Evolutionary conservation across 345 rosid genomes (phyloP).

Genomic region (Alliaria petiolata): DNA sequence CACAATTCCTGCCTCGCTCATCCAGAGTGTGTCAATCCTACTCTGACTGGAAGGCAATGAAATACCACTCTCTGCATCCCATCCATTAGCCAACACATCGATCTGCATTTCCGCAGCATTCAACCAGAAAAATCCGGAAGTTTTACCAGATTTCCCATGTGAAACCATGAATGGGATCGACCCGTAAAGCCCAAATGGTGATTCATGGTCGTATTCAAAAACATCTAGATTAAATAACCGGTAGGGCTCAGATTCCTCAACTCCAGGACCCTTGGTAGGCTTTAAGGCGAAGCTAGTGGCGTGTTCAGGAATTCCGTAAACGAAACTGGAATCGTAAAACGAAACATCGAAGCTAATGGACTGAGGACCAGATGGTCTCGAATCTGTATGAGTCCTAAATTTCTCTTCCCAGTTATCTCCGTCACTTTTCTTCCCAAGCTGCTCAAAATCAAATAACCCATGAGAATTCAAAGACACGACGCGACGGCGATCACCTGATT

Average conservation of each 20-base stretch:
- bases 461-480: constrained; percentile 76
- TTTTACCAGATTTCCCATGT: constrained; percentile 70
- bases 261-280: constrained; percentile 89
- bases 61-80: constrained; percentile 82
- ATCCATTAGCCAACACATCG: constrained; percentile 83
- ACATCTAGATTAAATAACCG: constrained; percentile 91
- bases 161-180: constrained; percentile 92
- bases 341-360: constrained; percentile 95
- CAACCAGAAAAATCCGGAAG: constrained; percentile 89
- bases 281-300: constrained; percentile 83
- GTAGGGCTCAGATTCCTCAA: constrained; percentile 85
- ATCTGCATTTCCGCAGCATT: constrained; percentile 99
- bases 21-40: constrained; percentile 86
- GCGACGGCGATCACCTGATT: constrained; percentile 45
- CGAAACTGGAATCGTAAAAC: constrained; percentile 79
- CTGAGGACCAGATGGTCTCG: constrained; percentile 84
- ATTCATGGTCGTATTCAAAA: constrained; percentile 80
- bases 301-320: constrained; percentile 88
- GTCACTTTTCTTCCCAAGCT: constrained; percentile 57
- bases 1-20: constrained; percentile 97
- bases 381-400: constrained; percentile 72
- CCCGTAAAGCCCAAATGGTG: constrained; percentile 95
- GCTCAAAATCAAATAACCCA: constrained; percentile 90
- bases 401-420: constrained; percentile 92
- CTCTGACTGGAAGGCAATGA: constrained; percentile 53